Evolutionary conservation across 306 rosid species (phyloP), one percentile per base, ranked within the genome.

Genomic region (Quercus rubra): DNA sequence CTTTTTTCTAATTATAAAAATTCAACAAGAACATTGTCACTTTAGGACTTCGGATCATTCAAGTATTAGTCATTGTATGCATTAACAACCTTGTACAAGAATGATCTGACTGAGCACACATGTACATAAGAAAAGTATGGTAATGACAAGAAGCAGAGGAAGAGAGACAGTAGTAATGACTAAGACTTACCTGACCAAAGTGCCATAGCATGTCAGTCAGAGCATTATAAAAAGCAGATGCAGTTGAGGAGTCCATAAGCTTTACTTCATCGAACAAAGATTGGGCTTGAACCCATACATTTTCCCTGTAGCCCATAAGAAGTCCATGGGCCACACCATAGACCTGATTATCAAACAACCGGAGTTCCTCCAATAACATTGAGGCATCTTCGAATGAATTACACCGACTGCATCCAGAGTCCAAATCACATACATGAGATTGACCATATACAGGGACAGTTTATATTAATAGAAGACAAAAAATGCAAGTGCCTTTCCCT

Each of bases 181-280:
- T 78, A 68, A 75, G 74, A 55, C 70, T 86, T 80, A 95, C 97
- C 97, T 94, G 99, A 67, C 98, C 98, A 55, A 89, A 91, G 85
- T 95, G 97, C 99, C 97, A 95, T 17, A 95, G 80, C 99, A 95
- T 95, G 80, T 95, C 99, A 13, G 99, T 92, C 56, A 95, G 91
- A 56, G 99, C 98, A 83, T 95, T 95, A 69, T 90, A 92, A 77
- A 95, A 95, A 11, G 98, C 97, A 70, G 99, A 91, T 5, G 95
- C 95, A 15, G 99, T 95, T 72, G 97, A 86, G 56, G 89, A 83
- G 84, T 95, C 99, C 97, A 92, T 90, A 19, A 85, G 92, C 88
- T 77, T 91, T 25, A 95, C 90, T 86, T 95, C 97, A 82, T 92
- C 94, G 52, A 95, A 95, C 10, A 95, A 85, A 61, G 86, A 81